Evolutionary conservation across 75 land plant genomes (phyloP), one percentile per base, ranked within the genome.

Genomic region (Pinus albicaulis): DNA sequence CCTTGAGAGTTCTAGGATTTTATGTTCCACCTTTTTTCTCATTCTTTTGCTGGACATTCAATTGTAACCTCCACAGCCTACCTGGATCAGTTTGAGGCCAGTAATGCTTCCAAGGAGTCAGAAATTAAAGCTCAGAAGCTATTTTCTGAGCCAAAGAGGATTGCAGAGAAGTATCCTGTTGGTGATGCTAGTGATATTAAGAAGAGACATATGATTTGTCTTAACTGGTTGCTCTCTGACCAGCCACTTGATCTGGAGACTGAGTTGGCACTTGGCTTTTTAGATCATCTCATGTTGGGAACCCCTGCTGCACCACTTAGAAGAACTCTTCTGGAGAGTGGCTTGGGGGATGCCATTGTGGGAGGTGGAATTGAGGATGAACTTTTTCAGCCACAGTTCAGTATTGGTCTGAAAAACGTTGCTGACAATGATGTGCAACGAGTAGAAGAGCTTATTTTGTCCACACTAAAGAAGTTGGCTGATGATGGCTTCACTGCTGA

Each of bases 241-340:
- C 77, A 84, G 71, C 96, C 94, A 53, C 60, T 98, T 48, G 98
- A 98, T 71, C 71, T 93, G 77, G 96, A 98, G 79, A 95, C 99
- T 77, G 98, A 98, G 73, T 85, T 98, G 66, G 82, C 92, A 11
- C 85, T 95, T 78, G 99, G 98, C 17, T 98, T 98, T 78, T 69
- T 98, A 79, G 98, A 98, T 78, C 94, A 98, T 86, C 86, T 98
- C 38, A 78, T 98, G 94, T 62, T 98, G 80, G 99, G 99, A 17
- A 98, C 99, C 56, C 99, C 99, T 74, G 99, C 99, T 76, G 89
- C 99, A 75, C 99, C 98, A 31, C 81, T 98, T 44, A 81, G 96
- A 79, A 95, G 87, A 87, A 85, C 88, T 11, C 74, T 98, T 56
- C 78, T 98, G 76, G 98, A 98, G 75, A 95, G 98, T 86, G 89